Evolutionary conservation across 495 filamentous ascomycete genomes (phyloP).

Genomic region (Aspergillus bertholletiae): DNA sequence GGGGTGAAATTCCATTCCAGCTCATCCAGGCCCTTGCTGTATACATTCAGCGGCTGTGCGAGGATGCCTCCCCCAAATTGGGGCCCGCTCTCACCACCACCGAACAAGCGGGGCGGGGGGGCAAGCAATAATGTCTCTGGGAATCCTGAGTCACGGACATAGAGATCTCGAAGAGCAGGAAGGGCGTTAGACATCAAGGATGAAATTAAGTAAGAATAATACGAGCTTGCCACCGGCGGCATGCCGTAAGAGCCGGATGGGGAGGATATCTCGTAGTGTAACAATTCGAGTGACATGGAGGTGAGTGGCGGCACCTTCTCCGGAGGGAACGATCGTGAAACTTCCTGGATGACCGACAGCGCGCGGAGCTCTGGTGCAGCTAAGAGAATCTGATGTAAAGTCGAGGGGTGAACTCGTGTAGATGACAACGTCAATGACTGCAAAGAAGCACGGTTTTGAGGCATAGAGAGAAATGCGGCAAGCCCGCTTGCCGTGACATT

Average conservation of each 20-base stretch:
- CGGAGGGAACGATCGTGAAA: constrained; percentile 62
- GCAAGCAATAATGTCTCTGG: constrained; percentile 69
- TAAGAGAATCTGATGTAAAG: constrained; percentile 61
- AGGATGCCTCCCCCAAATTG: constrained; percentile 42
- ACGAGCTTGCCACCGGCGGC: constrained; percentile 58
- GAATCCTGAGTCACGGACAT: constrained; percentile 81
- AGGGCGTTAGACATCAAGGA: constrained; percentile 74
- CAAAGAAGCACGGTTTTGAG: constrained; percentile 48
- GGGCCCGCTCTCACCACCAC: constrained; percentile 27
- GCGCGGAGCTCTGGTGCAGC: constrained; percentile 57
- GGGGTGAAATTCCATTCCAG: constrained; percentile 80
- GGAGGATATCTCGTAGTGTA: constrained; percentile 80
- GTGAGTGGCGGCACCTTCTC: constrained; percentile 57
- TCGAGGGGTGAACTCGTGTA: constrained; percentile 62
- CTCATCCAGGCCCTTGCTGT: constrained; percentile 81
- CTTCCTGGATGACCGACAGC: constrained; percentile 64
- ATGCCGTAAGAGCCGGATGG: constrained; percentile 49
- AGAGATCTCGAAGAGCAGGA: constrained; percentile 68
- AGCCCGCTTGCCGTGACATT: constrained; percentile 69
- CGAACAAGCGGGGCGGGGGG: constrained; percentile 48
- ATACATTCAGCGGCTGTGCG: constrained; percentile 68
- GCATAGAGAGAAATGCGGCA: constrained; percentile 54
- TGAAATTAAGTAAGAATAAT: constrained; percentile 82
- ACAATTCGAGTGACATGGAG: constrained; percentile 60
- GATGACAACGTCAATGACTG: constrained; percentile 58